phyloP scores from a whole-genome alignment of 2,329 filamentous ascomycete genomes.

The Fusarium liriodendri region DNA sequence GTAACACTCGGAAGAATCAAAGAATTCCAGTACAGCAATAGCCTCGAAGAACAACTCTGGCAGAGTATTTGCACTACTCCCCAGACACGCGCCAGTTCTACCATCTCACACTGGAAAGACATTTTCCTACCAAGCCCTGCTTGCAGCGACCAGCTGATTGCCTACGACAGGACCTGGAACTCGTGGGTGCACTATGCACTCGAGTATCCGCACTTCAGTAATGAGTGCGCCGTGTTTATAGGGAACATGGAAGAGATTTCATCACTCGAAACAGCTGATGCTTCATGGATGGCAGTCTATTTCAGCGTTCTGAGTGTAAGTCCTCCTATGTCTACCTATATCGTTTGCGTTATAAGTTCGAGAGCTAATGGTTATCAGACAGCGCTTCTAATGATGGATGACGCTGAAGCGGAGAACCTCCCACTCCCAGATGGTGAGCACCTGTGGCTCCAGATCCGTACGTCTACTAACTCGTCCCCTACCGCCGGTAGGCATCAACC shows the following conservation, averaged over 20 bases:
- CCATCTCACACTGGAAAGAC: neutral
- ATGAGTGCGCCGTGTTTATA: slow-evolving; percentile 13
- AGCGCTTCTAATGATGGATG: slow-evolving; percentile 20
- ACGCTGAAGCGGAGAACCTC: slow-evolving; percentile 1
- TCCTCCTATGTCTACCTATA: neutral
- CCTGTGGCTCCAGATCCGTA: neutral
- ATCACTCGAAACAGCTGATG: neutral
- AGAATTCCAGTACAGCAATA: neutral
- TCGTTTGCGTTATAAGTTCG: neutral
- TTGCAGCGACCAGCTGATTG: slow-evolving; percentile 11
- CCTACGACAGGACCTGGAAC: slow-evolving; percentile 24
- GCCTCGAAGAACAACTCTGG: neutral
- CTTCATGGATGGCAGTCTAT: slow-evolving; percentile 20
- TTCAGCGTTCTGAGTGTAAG: slow-evolving; percentile 21
- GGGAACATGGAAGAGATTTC: neutral
- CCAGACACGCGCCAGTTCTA: neutral
- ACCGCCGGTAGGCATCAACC: neutral
- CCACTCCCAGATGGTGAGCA: neutral
- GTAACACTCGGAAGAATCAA: neutral
- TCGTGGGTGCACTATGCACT: slow-evolving; percentile 25
- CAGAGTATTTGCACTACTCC: neutral
- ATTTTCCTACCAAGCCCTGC: slow-evolving; percentile 12
- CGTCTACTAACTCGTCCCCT: neutral
- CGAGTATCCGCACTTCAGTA: slow-evolving; percentile 17
- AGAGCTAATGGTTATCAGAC: neutral